A percentile compares a stretch with the other conserved stretches of the same genome.
phyloP scores from a whole-genome alignment of 257 asterid species.

The Osmanthus fragrans region DNA sequence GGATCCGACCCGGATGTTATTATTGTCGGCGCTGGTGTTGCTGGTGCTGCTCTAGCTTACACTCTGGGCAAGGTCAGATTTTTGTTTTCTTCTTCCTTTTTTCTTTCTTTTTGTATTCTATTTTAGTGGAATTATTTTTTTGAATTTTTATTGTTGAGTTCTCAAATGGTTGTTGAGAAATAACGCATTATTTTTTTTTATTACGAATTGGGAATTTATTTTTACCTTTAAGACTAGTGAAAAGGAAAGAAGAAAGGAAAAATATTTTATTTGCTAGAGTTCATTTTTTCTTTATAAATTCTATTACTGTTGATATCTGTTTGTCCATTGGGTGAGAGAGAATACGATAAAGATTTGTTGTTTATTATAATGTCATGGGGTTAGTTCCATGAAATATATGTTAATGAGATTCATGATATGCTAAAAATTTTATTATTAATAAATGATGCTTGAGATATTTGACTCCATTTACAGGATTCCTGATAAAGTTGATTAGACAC shows the following conservation, averaged over 20 bases:
- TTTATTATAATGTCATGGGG: neutral
- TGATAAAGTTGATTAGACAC: no score
- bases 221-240: no score
- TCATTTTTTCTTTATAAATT: no score
- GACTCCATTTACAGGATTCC: neutral
- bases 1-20: constrained; percentile 41
- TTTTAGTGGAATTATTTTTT: no score
- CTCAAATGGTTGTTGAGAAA: neutral
- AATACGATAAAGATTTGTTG: neutral
- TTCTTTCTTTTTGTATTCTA: neutral
- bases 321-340: neutral
- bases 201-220: neutral
- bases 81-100: constrained; percentile 16
- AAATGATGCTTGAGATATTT: neutral
- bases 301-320: neutral
- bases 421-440: neutral
- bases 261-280: neutral
- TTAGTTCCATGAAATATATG: neutral
- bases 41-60: constrained; percentile 54
- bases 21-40: constrained; percentile 61
- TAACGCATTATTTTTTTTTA: neutral
- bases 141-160: neutral
- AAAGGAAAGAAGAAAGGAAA: constrained; percentile 26
- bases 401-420: neutral
- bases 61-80: constrained; percentile 48